A percentile compares a stretch with the other conserved stretches of the same genome.
Conservation (phyloP, 1,284 basidiomycete species). For the Tylopilus microsporus region DNA sequence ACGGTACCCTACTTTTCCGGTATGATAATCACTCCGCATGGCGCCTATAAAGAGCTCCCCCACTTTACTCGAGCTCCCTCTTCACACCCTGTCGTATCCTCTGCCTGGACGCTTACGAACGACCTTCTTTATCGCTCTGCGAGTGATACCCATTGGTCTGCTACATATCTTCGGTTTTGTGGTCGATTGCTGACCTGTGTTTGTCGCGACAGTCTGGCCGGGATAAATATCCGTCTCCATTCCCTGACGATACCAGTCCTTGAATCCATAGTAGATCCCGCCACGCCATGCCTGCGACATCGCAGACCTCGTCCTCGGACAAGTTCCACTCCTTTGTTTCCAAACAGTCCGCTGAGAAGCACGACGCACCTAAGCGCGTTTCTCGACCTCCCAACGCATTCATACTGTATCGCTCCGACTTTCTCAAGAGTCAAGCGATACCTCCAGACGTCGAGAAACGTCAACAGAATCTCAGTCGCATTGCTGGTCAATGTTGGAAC, state of each 20-base stretch:
- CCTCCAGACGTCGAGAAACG: constrained; percentile 41
- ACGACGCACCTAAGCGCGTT: constrained; percentile 36
- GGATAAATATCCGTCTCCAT: neutral
- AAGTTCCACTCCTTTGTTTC: constrained; percentile 8
- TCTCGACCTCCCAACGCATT: constrained; percentile 80
- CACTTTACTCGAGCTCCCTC: neutral
- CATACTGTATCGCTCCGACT: constrained; percentile 75
- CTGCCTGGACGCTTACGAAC: constrained; percentile 11
- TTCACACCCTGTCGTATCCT: constrained; percentile 5
- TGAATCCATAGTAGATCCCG: neutral
- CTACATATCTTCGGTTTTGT: neutral
- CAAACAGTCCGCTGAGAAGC: neutral
- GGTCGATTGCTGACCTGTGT: constrained; percentile 1
- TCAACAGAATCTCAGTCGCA: constrained; percentile 56
- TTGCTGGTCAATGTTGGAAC: constrained; percentile 55
- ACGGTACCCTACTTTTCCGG: neutral
- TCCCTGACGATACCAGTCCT: neutral
- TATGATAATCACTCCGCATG: neutral
- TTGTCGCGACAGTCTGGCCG: neutral
- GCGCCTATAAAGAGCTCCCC: constrained; percentile 19
- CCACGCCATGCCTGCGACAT: constrained; percentile 8
- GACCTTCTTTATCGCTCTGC: constrained; percentile 2
- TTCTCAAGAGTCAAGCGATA: constrained; percentile 45
- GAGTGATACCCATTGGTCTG: constrained; percentile 11
- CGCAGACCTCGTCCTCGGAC: neutral